Conservation (phyloP, 495 filamentous ascomycete genomes). For the Gamarada debralockiae region DNA sequence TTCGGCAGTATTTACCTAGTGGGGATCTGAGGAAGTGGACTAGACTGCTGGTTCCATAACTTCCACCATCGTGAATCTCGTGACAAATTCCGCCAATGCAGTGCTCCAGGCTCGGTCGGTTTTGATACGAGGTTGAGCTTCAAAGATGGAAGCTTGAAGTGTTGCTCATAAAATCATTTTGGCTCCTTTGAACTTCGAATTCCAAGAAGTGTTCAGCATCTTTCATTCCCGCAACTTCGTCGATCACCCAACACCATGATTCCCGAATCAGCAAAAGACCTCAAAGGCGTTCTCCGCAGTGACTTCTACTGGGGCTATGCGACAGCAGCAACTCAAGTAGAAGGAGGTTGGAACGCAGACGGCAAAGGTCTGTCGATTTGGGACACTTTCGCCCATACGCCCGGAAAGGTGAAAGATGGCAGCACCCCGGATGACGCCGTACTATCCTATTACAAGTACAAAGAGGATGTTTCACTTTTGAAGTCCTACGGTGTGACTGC, state of each 20-base stretch:
- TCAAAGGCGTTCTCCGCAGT: slow-evolving; percentile 17
- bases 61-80: background rate
- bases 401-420: slow-evolving; percentile 62
- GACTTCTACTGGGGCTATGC: slow-evolving; percentile 51
- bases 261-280: slow-evolving; percentile 1
- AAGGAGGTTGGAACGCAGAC: slow-evolving; percentile 61
- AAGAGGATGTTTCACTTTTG: slow-evolving; percentile 66
- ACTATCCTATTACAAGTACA: slow-evolving; percentile 68
- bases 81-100: background rate
- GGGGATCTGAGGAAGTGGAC: no score
- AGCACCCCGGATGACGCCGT: slow-evolving; percentile 65
- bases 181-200: background rate
- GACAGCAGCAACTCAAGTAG: slow-evolving; percentile 58
- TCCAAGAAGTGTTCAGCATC: no score
- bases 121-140: background rate
- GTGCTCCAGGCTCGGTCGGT: background rate
- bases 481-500: slow-evolving; percentile 57
- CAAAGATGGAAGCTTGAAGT: background rate
- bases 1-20: no score
- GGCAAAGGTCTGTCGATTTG: slow-evolving; percentile 69
- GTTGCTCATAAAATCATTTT: background rate
- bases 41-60: background rate
- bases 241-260: slow-evolving; percentile 4
- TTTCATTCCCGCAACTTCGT: no score
- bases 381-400: slow-evolving; percentile 69